Percentiles rank a stretch among this genome's conserved stretches.
phyloP scores from a whole-genome alignment of 345 rosid species.

The Angophora floribunda region DNA sequence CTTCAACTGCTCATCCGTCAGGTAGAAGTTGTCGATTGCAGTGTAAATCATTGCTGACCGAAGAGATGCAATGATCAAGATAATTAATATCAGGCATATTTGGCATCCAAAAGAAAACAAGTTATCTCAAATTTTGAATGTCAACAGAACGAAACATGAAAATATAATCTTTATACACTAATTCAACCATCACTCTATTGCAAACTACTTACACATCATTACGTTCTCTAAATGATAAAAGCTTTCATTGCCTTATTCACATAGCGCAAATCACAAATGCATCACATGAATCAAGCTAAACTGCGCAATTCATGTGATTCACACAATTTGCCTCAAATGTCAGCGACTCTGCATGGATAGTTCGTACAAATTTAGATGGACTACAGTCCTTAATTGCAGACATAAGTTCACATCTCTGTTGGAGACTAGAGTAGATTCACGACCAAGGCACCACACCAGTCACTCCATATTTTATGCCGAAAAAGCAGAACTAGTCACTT shows the following conservation, averaged over 20 bases:
- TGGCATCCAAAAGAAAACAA: background rate
- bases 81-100: background rate
- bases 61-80: background rate
- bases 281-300: background rate
- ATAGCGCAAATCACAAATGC: background rate
- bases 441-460: background rate
- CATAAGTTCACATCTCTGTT: background rate
- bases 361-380: background rate
- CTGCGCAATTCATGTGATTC: background rate
- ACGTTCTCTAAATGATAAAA: background rate
- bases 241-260: background rate
- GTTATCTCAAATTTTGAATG: background rate
- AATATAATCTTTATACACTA: background rate
- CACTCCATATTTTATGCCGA: background rate
- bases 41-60: slow-evolving; percentile 63
- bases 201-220: background rate
- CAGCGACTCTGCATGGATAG: background rate
- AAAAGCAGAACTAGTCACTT: background rate
- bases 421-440: background rate
- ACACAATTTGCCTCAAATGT: background rate
- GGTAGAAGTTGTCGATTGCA: slow-evolving; percentile 86
- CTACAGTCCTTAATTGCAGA: background rate
- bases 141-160: background rate
- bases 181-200: background rate
- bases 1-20: slow-evolving; percentile 62